Evolutionary conservation across 2,329 filamentous ascomycete species (phyloP), one percentile per base, ranked within the genome.

Genomic region (Paraconiothyrium sp.): DNA sequence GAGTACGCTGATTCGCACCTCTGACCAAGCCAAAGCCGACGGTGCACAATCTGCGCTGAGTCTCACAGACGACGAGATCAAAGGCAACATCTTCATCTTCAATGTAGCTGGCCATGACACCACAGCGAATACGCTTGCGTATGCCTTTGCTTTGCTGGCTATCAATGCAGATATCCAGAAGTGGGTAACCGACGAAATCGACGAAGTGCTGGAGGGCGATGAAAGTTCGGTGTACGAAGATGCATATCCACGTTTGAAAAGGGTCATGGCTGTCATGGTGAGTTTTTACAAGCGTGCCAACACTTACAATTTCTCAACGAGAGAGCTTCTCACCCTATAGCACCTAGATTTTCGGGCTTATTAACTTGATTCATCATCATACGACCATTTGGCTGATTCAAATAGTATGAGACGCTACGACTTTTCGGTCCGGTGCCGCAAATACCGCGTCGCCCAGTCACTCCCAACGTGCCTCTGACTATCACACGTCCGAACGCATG

Each of bases 141-240:
- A 82, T 63, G 80, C 82, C 2, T 66, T 86, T n/a, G 77, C 79
- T 1, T 70, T 85, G 4, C 75, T 87, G 0, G 79, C 83, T 1
- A 69, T 78, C 1, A 73, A 84, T 60, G 82, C 83, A 0, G 69
- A 83, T 55, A 82, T 81, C 74, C 85, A 88, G 69, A 78, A 80
- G 3, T 87, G 85, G 84, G 67, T 87, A 3, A 72, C 73, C 9
- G 83, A 83, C 57, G 86, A 88, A 65, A 74, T 86, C 39, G 72
- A 80, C 49, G 49, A 66, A 1, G 70, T 84, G 7, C 34, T 81
- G 4, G 63, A 65, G 2, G 52, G 62, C 3, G 72, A 71, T 2
- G 61, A 68, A 2, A 68, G 77, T 54, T 20, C 22, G 32, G 59
- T 62, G 13, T 87, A 87, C 65, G 71, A 76, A 2, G 70, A 76